A percentile compares a stretch with the other conserved stretches of the same genome.
Conservation (phyloP, 2,329 filamentous ascomycete genomes). For the Ascochyta fabae region DNA sequence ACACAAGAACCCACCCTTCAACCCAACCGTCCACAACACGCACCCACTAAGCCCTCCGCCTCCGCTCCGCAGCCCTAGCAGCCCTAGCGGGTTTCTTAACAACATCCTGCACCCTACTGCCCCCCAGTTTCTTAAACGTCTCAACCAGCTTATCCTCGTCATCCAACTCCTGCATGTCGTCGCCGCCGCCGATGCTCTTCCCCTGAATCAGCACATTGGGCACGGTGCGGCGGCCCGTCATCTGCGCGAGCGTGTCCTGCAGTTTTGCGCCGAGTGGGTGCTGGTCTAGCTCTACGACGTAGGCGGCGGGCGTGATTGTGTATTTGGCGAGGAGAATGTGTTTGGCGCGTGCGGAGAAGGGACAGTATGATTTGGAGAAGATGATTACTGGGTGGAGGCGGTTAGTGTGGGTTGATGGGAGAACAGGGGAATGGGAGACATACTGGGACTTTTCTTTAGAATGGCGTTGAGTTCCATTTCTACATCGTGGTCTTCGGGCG, state of each 20-base stretch:
- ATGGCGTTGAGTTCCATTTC: slow-evolving; percentile 78
- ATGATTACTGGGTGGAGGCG: slow-evolving; percentile 75
- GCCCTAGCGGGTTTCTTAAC: slow-evolving; percentile 22
- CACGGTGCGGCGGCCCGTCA: slow-evolving; percentile 83
- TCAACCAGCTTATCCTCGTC: slow-evolving; percentile 69
- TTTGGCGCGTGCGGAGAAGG: slow-evolving; percentile 85
- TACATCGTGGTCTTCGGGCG: slow-evolving; percentile 67
- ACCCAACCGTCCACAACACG: neutral
- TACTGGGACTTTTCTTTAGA: slow-evolving; percentile 84
- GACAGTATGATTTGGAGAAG: slow-evolving; percentile 95
- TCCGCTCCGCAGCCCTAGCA: neutral
- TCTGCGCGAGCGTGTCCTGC: slow-evolving; percentile 73
- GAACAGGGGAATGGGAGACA: slow-evolving; percentile 1
- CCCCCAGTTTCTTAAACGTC: slow-evolving; percentile 76
- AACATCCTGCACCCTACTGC: slow-evolving; percentile 63
- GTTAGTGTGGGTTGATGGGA: no score
- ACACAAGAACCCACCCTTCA: neutral
- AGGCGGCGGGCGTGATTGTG: slow-evolving; percentile 78
- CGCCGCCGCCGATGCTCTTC: slow-evolving; percentile 86
- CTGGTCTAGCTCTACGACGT: slow-evolving; percentile 87
- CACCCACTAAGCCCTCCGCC: neutral
- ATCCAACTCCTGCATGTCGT: slow-evolving; percentile 77
- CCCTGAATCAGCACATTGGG: slow-evolving; percentile 91
- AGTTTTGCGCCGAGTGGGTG: slow-evolving; percentile 76
- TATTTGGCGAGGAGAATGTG: slow-evolving; percentile 83